A percentile compares a stretch with the other conserved stretches of the same genome.
phyloP scores from a whole-genome alignment of 164 flowering plant species.

The Santalum album region DNA sequence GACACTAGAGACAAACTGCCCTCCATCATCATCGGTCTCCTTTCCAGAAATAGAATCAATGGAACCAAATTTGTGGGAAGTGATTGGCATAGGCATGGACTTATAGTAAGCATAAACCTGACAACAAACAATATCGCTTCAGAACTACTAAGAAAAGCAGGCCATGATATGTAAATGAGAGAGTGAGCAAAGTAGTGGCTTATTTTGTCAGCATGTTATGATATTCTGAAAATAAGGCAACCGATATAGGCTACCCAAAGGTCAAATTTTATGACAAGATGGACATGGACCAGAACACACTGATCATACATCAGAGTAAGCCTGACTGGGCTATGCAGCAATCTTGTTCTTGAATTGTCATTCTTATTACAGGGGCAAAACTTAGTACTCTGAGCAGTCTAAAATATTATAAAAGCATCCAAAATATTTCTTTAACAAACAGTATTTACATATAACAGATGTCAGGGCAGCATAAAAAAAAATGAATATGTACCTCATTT shows the following conservation, averaged over 20 bases:
- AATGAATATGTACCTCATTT: constrained; percentile 57
- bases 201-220: background rate
- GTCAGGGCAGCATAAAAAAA: background rate
- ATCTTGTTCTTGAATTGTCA: no score
- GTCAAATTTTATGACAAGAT: background rate
- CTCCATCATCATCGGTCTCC: constrained; percentile 74
- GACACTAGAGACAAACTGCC: constrained; percentile 90
- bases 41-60: constrained; percentile 79
- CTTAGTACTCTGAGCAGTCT: background rate
- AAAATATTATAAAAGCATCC: background rate
- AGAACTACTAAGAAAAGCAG: background rate
- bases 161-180: background rate
- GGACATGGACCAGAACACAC: background rate
- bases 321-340: background rate
- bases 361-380: background rate
- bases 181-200: background rate
- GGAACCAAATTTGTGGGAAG: constrained; percentile 84
- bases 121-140: constrained; percentile 1
- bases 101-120: constrained; percentile 82
- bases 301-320: background rate
- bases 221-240: background rate
- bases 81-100: constrained; percentile 91
- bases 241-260: background rate
- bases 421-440: no score
- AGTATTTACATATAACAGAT: no score